phyloP scores from a whole-genome alignment of 352 stramenopile species.

The Globisporangium heterothallicum region DNA sequence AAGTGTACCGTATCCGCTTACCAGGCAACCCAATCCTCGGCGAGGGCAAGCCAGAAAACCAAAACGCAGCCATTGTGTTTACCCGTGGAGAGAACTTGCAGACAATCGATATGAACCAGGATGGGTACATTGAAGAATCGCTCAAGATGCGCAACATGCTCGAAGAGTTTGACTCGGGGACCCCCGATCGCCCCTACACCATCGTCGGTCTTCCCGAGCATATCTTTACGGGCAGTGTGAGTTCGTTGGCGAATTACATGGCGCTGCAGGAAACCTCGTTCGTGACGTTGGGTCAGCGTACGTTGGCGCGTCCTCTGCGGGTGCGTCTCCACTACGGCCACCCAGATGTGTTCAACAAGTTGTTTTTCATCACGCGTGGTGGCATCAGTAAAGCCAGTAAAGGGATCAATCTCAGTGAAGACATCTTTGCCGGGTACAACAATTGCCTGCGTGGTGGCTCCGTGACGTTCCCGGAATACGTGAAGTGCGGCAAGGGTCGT shows the following conservation, averaged over 20 bases:
- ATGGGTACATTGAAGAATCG: slow-evolving; percentile 98
- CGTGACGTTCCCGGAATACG: slow-evolving; percentile 98
- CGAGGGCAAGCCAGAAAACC: slow-evolving; percentile 99
- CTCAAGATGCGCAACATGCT: slow-evolving; percentile 99
- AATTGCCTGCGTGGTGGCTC: slow-evolving; percentile 95
- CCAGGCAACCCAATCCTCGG: slow-evolving; percentile 97
- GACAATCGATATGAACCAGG: slow-evolving; percentile 99
- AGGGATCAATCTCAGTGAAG: slow-evolving; percentile 98
- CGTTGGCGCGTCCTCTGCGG: slow-evolving; percentile 92
- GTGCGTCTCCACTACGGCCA: slow-evolving; percentile 98
- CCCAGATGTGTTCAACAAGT: slow-evolving; percentile 99
- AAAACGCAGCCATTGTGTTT: slow-evolving; percentile 99
- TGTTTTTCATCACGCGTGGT: slow-evolving; percentile 98
- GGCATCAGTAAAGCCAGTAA: slow-evolving; percentile 99
- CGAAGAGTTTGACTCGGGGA: slow-evolving; percentile 93
- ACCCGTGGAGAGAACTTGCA: slow-evolving; percentile 96
- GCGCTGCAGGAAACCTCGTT: slow-evolving; percentile 98
- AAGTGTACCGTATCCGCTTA: slow-evolving; percentile 97
- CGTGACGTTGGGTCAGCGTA: slow-evolving; percentile 96
- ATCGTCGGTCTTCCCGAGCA: slow-evolving; percentile 99
- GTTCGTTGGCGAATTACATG: slow-evolving; percentile 99
- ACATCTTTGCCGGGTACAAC: slow-evolving; percentile 99
- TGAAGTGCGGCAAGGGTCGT: slow-evolving; percentile 97
- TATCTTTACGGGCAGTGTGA: slow-evolving; percentile 99
- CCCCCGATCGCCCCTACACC: slow-evolving; percentile 73